phyloP scores from a whole-genome alignment of 495 filamentous ascomycete genomes.

The Saxophila tyrrhenica region DNA sequence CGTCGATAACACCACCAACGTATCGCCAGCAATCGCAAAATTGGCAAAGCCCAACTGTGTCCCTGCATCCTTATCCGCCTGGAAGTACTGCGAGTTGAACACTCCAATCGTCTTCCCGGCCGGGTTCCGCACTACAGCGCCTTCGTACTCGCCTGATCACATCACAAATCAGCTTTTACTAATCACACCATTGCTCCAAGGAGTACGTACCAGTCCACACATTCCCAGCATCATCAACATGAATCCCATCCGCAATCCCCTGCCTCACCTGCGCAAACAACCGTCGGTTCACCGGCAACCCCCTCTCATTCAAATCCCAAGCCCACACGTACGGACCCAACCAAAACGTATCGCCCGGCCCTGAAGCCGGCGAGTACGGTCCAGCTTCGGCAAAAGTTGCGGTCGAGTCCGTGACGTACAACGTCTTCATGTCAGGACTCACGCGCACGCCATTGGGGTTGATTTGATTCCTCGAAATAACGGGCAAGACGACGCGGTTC shows the following conservation, averaged over 20 bases:
- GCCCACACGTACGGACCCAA: constrained; percentile 6
- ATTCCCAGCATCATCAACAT: constrained; percentile 8
- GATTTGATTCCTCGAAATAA: background rate
- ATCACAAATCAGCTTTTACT: background rate
- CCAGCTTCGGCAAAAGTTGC: background rate
- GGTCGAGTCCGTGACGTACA: constrained; percentile 3
- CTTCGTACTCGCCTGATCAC: constrained; percentile 3
- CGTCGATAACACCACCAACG: constrained; percentile 1
- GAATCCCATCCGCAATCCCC: constrained; percentile 7
- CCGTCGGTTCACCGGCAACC: constrained; percentile 5
- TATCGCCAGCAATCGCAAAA: constrained; percentile 7
- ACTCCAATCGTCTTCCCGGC: constrained; percentile 9
- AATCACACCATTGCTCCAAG: no score
- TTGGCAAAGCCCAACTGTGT: background rate
- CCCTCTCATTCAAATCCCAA: constrained; percentile 3
- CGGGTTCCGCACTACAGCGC: constrained; percentile 7
- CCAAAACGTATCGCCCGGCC: background rate
- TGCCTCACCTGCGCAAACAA: constrained; percentile 4
- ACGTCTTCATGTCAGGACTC: constrained; percentile 3
- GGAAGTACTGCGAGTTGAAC: constrained; percentile 6
- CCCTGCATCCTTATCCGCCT: background rate
- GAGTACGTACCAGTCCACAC: constrained; percentile 8
- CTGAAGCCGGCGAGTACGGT: background rate
- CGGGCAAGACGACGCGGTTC: background rate
- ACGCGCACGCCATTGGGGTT: constrained; percentile 7